Conservation (phyloP, 352 stramenopile species). For the Pythium dissotocum region DNA sequence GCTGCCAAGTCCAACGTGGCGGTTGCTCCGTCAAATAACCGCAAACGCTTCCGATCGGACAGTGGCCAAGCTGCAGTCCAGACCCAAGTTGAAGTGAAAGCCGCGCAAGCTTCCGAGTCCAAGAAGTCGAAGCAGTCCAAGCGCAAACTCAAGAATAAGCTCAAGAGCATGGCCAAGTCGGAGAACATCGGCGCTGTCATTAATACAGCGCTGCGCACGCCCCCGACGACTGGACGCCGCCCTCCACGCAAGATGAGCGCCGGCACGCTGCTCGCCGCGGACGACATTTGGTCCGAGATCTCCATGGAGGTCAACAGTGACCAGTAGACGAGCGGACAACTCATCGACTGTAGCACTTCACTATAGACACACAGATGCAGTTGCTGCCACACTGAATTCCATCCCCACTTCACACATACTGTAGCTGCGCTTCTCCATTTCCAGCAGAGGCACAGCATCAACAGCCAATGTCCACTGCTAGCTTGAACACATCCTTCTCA, state of each 20-base stretch:
- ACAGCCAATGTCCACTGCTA: not conserved
- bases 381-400: not conserved
- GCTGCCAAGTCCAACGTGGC: not conserved
- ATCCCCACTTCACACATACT: not conserved
- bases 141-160: conserved; percentile 20
- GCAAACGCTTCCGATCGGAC: conserved; percentile 1
- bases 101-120: not conserved
- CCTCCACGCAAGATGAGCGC: conserved; percentile 61
- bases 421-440: not conserved
- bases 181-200: not conserved
- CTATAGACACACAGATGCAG: not conserved
- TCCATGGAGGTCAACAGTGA: conserved; percentile 46
- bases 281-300: conserved; percentile 71
- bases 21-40: not conserved
- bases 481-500: not conserved
- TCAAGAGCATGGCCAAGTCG: conserved; percentile 18
- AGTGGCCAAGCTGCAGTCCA: not conserved
- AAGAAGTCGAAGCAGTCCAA: not conserved
- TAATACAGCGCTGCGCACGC: conserved; percentile 1
- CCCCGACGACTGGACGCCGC: conserved; percentile 14
- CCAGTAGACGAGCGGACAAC: conserved; percentile 11
- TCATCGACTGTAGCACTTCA: not conserved
- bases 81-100: conserved; percentile 4
- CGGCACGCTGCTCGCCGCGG: conserved; percentile 58
- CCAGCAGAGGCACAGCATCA: not conserved